phyloP scores from a whole-genome alignment of 805 yeast species.

The Yamadazyma tumulicola region DNA sequence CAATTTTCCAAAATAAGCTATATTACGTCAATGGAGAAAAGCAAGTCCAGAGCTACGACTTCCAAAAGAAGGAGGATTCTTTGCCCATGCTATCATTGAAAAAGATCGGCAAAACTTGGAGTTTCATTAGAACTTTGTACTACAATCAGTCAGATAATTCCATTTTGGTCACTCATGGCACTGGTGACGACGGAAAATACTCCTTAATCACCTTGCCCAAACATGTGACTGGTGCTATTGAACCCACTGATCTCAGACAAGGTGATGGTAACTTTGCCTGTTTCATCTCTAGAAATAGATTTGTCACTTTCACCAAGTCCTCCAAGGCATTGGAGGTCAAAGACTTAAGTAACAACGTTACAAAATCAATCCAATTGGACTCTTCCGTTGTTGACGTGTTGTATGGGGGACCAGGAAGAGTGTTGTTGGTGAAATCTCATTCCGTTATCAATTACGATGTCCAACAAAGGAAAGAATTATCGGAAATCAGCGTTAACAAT shows the following conservation, averaged over 20 bases:
- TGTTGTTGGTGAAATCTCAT: conserved; percentile 68
- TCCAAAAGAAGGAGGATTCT: conserved; percentile 56
- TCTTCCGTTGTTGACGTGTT: conserved; percentile 67
- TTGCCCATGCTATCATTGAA: conserved; percentile 81
- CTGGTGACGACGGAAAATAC: conserved; percentile 62
- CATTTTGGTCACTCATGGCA: conserved; percentile 76
- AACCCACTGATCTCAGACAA: conserved; percentile 73
- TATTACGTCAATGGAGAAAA: conserved; percentile 78
- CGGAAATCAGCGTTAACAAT: conserved; percentile 65
- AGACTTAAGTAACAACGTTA: conserved; percentile 76
- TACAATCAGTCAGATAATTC: conserved; percentile 93
- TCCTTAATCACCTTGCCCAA: conserved; percentile 77
- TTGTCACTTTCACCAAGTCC: conserved; percentile 70
- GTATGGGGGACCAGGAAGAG: conserved; percentile 77
- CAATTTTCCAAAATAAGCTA: conserved; percentile 67
- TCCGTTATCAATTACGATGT: conserved; percentile 83
- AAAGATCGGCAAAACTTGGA: conserved; percentile 82
- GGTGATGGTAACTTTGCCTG: conserved; percentile 85
- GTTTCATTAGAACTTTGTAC: conserved; percentile 76
- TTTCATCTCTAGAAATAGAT: conserved; percentile 93
- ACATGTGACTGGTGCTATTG: conserved; percentile 89
- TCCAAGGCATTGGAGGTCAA: conserved; percentile 72
- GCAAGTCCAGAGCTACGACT: conserved; percentile 80
- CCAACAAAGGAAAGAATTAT: conserved; percentile 80
- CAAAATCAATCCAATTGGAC: conserved; percentile 76